Conservation (phyloP, 2,329 filamentous ascomycete species). For the Hansfordia pulvinata region DNA sequence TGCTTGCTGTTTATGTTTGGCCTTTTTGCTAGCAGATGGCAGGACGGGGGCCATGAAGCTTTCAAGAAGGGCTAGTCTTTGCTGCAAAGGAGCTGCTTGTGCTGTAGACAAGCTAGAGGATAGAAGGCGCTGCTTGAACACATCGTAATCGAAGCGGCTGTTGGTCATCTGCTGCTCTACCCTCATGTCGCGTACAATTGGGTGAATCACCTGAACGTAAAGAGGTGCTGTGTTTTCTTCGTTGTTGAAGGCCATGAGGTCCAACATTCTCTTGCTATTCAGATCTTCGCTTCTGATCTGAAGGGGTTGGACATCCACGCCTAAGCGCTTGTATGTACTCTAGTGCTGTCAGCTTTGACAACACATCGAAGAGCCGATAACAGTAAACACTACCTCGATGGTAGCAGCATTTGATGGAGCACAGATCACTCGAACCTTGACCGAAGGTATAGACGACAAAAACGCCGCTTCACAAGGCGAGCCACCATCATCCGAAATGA, state of each 20-base stretch:
- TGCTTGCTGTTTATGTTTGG: too few relatives aligned
- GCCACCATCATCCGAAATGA: conserved; percentile 30
- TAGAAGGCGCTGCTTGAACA: conserved; percentile 26
- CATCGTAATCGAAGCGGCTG: conserved; percentile 32
- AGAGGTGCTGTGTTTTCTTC: conserved; percentile 32
- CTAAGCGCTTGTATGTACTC: conserved; percentile 25
- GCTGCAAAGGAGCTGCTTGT: conserved; percentile 41
- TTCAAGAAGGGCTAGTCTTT: conserved; percentile 49
- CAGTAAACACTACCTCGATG: conserved; percentile 17
- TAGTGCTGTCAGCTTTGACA: conserved; percentile 6
- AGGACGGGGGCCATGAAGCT: conserved; percentile 49
- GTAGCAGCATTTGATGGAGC: conserved; percentile 34
- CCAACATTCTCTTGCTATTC: conserved; percentile 43
- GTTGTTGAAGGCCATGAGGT: conserved; percentile 44
- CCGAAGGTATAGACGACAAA: conserved; percentile 25
- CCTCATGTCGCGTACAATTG: conserved; percentile 43
- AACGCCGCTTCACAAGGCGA: conserved; percentile 47
- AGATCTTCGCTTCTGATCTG: conserved; percentile 36
- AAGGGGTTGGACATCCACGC: conserved; percentile 34
- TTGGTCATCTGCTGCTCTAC: conserved; percentile 30
- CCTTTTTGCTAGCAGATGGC: too few relatives aligned
- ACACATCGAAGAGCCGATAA: neutral
- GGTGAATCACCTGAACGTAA: conserved; percentile 41
- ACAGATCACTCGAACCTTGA: conserved; percentile 39
- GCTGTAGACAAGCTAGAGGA: conserved; percentile 23